Conservation (phyloP, 257 asterid species). For the Salvia hispanica region DNA sequence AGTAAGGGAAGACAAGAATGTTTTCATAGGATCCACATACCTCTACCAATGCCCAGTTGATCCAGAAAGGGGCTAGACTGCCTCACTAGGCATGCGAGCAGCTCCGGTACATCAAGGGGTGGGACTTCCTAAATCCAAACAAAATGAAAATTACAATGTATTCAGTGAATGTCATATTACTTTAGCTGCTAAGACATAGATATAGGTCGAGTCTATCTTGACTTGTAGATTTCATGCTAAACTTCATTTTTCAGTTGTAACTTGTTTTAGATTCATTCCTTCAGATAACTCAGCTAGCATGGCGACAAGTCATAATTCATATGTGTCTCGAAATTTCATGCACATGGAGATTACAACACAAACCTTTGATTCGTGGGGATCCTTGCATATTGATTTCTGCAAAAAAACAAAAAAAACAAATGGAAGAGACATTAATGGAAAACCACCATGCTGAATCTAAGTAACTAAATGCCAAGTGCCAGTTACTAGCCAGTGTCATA, state of each 20-base stretch:
- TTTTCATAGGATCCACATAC: conserved; percentile 41
- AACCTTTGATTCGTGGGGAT: conserved; percentile 72
- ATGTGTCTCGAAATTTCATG: neutral
- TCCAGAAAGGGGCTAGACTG: conserved; percentile 94
- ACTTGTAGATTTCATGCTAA: neutral
- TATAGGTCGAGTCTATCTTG: neutral
- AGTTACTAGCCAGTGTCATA: too few species aligned
- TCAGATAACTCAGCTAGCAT: conserved; percentile 25
- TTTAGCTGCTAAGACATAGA: neutral
- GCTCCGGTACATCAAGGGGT: conserved; percentile 89
- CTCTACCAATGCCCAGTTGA: conserved; percentile 84
- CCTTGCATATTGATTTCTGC: conserved; percentile 90
- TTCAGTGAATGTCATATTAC: conserved; percentile 11
- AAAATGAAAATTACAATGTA: conserved; percentile 20
- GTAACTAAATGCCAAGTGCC: conserved; percentile 11
- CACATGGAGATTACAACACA: conserved; percentile 29
- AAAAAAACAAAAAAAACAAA: conserved; percentile 35
- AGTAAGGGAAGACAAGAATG: conserved; percentile 23
- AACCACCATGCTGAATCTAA: conserved; percentile 27
- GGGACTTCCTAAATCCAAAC: conserved; percentile 72
- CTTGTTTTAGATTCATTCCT: conserved; percentile 26
- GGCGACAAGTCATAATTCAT: conserved; percentile 18
- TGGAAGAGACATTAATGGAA: conserved; percentile 15
- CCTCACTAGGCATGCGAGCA: conserved; percentile 87
- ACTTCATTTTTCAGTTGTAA: neutral